Base-by-base conservation (phyloP, 2,329 filamentous ascomycete species). In the Nothopassalora personata region DNA sequence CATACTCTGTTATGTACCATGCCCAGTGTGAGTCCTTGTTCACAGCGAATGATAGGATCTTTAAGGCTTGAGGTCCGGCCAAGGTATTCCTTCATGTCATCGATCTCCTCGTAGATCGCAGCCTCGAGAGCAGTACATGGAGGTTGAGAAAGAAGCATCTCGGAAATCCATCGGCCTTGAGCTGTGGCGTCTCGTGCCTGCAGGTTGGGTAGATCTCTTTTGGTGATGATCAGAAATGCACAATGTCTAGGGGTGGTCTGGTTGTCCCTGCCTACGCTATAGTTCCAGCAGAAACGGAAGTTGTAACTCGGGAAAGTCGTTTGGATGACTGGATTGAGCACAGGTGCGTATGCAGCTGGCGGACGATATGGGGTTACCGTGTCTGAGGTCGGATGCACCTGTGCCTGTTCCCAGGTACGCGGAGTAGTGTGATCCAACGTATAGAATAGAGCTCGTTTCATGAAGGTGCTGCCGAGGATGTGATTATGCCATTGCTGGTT, bases 61-160 rank as follows among this genome's bases (percentile, higher is more conserved):
- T 28, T 36, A 18, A 68, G 50, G n/a, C 49, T 56, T 11, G 48
- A 58, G 4, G 66, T 67, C 33, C 63, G 57, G 4, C 60, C 64
- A 11, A 66, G 53, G 51, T 66, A 66, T 28, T 67, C 65, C 54
- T 60, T 63, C 23, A 60, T 67, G 56, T 68, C 66, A 43, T 66
- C 64, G 8, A 54, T 46, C 51, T 66, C 61, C 53, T 63, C 64
- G 60, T 61, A 66, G 27, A 68, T 63, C 58, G 51, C 52, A 4
- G 61, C 58, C 10, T 68, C 60, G 46, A 67, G 47, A 4, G 46
- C 48, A 19, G 51, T 54, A 27, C 58, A 60, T n/a, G 66, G 63
- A 18, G 66, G 66, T 39, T 67, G 64, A 28, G 64, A 63, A 11
- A 68, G 57, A 15, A 61, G 61, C 66, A 68, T 68, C 8, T 51